phyloP scores from a whole-genome alignment of 257 asterid species.

The Nicotiana benthamiana region DNA sequence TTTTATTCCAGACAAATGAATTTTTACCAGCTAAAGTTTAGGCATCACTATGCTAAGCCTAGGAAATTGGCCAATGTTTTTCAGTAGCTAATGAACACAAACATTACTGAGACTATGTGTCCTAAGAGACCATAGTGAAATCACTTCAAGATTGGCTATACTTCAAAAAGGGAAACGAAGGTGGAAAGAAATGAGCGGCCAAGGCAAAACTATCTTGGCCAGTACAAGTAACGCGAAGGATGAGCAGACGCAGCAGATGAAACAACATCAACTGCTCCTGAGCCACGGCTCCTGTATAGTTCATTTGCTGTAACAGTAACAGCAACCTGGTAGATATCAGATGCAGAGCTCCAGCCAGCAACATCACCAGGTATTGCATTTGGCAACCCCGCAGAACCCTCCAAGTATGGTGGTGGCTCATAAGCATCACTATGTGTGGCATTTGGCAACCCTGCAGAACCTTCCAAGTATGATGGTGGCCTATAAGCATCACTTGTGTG shows the following conservation, averaged over 20 bases:
- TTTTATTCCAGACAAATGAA: neutral
- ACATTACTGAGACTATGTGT: neutral
- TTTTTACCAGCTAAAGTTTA: neutral
- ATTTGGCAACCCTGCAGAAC: constrained; percentile 37
- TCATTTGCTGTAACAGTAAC: constrained; percentile 41
- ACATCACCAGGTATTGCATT: constrained; percentile 10
- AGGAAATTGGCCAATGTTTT: neutral
- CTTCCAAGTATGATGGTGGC: constrained; percentile 35
- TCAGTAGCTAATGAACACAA: neutral
- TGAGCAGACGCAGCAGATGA: constrained; percentile 20
- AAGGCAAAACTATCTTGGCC: neutral
- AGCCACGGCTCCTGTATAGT: constrained; percentile 15
- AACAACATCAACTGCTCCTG: constrained; percentile 19
- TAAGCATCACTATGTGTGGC: constrained; percentile 24
- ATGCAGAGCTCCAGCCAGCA: constrained; percentile 26
- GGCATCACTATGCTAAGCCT: neutral
- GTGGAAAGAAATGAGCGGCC: neutral
- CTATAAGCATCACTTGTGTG: constrained; percentile 11
- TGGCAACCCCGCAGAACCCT: neutral
- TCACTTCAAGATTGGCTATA: neutral
- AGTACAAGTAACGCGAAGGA: constrained; percentile 39
- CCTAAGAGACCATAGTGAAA: neutral
- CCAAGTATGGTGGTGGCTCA: constrained; percentile 13
- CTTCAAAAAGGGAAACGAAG: neutral
- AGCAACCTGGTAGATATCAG: constrained; percentile 66